Percentiles rank a stretch among this genome's conserved stretches.
Conservation (phyloP, 257 asterid genomes). For the Coffea canephora region DNA sequence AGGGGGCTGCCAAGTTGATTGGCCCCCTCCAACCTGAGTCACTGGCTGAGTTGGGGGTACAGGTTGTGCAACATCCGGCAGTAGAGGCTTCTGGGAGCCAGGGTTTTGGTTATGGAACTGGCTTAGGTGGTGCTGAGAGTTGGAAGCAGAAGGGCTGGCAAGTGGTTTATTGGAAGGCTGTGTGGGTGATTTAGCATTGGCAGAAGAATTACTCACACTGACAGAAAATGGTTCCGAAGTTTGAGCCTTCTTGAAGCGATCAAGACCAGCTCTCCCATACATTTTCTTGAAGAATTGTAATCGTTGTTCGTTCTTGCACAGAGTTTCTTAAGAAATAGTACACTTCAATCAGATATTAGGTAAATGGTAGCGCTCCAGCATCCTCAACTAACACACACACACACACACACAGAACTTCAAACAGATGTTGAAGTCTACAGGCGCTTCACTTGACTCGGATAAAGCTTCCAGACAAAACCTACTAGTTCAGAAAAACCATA, state of each 20-base stretch:
- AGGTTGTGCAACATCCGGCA: slow-evolving; percentile 35
- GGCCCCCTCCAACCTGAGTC: slow-evolving; percentile 86
- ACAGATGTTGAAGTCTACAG: not conserved
- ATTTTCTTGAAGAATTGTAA: slow-evolving; percentile 27
- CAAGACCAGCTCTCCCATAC: slow-evolving; percentile 92
- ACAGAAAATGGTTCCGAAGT: slow-evolving; percentile 82
- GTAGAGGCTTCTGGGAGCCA: slow-evolving; percentile 34
- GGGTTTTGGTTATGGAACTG: slow-evolving; percentile 41
- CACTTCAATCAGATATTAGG: slow-evolving; percentile 3
- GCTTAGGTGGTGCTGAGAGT: slow-evolving; percentile 36
- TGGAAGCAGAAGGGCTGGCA: slow-evolving; percentile 28
- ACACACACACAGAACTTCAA: not conserved
- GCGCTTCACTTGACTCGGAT: not conserved
- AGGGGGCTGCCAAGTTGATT: slow-evolving; percentile 95
- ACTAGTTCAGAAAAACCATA: slow-evolving; percentile 10
- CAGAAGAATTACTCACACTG: slow-evolving; percentile 35
- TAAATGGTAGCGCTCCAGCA: not conserved
- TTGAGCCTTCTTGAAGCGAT: slow-evolving; percentile 92
- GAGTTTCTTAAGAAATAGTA: not conserved
- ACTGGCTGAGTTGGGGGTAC: slow-evolving; percentile 48
- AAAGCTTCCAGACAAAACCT: not conserved
- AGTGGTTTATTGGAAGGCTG: slow-evolving; percentile 26
- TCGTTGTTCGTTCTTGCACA: too few relatives aligned
- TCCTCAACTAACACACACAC: not conserved
- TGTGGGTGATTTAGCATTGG: slow-evolving; percentile 35